These are phyloP conservation scores for Sistotremastrum niveocremeum DNA, from an alignment of 768 basidiomycete species.

Conservation along the genomic window DNA sequence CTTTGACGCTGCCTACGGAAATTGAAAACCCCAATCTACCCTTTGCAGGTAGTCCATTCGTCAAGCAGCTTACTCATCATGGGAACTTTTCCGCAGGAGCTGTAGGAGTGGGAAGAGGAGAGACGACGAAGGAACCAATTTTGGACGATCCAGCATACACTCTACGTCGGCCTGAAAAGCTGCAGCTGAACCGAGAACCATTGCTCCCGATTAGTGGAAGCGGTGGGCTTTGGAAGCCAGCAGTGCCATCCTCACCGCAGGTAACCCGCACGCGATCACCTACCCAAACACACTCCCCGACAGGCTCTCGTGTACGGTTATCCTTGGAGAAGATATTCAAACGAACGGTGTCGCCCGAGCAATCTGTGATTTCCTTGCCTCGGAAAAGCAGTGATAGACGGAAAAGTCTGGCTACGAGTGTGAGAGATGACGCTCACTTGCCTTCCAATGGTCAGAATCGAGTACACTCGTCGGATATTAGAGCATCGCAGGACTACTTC, in stretches of 20 bases:
- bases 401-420: not conserved
- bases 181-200: conserved; percentile 55
- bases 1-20: not conserved
- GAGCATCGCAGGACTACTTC: not conserved
- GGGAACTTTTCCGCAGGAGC: too few relatives aligned
- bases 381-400: too few relatives aligned
- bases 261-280: not conserved
- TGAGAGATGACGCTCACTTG: not conserved
- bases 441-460: not conserved
- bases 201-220: conserved; percentile 43
- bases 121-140: too few relatives aligned
- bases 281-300: not conserved
- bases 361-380: too few relatives aligned
- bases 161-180: conserved; percentile 1
- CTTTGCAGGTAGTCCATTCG: too few relatives aligned
- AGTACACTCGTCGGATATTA: not conserved
- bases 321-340: conserved; percentile 51
- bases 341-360: conserved; percentile 21
- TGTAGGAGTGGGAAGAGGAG: too few relatives aligned
- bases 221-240: conserved; percentile 6
- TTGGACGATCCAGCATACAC: conserved; percentile 1
- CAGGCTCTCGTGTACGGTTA: conserved; percentile 28
- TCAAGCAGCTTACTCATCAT: too few relatives aligned
- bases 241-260: too few relatives aligned
- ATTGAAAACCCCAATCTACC: too few relatives aligned